Base-by-base conservation (phyloP, 495 filamentous ascomycete genomes). In the Melanomma pulvis-pyrius region DNA sequence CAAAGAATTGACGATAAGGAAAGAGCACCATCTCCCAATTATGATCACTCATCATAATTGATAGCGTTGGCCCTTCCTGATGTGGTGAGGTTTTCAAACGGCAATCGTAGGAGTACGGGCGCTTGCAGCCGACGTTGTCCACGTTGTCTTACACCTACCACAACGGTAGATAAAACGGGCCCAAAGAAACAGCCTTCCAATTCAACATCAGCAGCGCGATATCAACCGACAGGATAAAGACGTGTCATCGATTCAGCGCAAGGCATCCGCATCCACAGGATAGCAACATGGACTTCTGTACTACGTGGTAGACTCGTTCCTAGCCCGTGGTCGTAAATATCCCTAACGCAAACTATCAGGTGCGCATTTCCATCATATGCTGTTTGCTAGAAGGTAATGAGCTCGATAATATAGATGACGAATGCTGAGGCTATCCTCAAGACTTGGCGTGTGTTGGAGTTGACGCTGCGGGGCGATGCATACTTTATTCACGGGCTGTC, bases 171-270 rank as follows among this genome's bases (percentile, higher is more conserved):
- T 1, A 4, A 58, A 21, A 13, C 30, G 30, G 12, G 24, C 22
- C 29, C 30, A 39, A 19, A 58, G 54, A 4, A 58, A 24, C 19
- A 58, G 32, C 54, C 54, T 58, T 6, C 21, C 12, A 19, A 1
- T 2, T 4, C 7, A 13, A 1, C 11, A 34, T 28, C 4, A 29
- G 51, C 22, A 8, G 7, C n/a, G n/a, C n/a, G n/a, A n/a, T n/a
- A n/a, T n/a, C n/a, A n/a, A n/a, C n/a, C n/a, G n/a, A n/a, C n/a
- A n/a, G n/a, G n/a, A n/a, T n/a, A n/a, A n/a, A n/a, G n/a, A n/a
- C n/a, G n/a, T n/a, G n/a, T 24, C n/a, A 58, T 22, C 54, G 44
- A n/a, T 58, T 58, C 36, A 39, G 19, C 17, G n/a, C 7, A 30
- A n/a, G n/a, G n/a, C n/a, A n/a, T n/a, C n/a, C 32, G 25, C 17